Evolutionary conservation across 148 eudicot genomes (phyloP).

Genomic region (Gaultheria prostrata): DNA sequence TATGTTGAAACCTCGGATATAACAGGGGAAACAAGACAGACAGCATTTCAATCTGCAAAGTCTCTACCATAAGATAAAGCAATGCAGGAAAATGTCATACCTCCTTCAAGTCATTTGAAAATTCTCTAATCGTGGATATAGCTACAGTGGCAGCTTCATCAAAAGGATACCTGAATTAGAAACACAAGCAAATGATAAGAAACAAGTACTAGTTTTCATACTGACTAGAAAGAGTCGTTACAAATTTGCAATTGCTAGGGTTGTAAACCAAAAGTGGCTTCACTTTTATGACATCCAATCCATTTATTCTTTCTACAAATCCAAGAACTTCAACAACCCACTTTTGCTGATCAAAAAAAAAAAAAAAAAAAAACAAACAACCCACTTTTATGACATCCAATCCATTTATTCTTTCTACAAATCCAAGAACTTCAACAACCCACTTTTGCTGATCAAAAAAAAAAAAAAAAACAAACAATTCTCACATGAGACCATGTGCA

Average conservation of each 20-base stretch:
- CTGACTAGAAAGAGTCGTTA: background rate
- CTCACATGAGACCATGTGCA: background rate
- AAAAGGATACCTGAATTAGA: constrained; percentile 61
- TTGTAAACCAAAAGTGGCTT: background rate
- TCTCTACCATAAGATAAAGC: background rate
- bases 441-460: too few species aligned
- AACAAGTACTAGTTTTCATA: background rate
- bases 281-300: background rate
- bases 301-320: background rate
- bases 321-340: background rate
- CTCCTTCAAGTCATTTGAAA: constrained; percentile 59
- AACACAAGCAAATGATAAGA: background rate
- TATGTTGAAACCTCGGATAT: background rate
- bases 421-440: background rate
- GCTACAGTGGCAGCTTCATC: constrained; percentile 82
- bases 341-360: too few species aligned
- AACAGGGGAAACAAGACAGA: background rate
- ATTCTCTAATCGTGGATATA: constrained; percentile 65
- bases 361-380: too few species aligned
- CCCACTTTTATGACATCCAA: background rate
- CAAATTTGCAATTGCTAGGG: background rate
- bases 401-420: background rate
- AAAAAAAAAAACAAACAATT: background rate
- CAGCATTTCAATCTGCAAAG: background rate
- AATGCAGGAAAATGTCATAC: constrained; percentile 32